Evolutionary conservation across 2,329 filamentous ascomycete genomes (phyloP).

Genomic region (Eurotiales sp.): DNA sequence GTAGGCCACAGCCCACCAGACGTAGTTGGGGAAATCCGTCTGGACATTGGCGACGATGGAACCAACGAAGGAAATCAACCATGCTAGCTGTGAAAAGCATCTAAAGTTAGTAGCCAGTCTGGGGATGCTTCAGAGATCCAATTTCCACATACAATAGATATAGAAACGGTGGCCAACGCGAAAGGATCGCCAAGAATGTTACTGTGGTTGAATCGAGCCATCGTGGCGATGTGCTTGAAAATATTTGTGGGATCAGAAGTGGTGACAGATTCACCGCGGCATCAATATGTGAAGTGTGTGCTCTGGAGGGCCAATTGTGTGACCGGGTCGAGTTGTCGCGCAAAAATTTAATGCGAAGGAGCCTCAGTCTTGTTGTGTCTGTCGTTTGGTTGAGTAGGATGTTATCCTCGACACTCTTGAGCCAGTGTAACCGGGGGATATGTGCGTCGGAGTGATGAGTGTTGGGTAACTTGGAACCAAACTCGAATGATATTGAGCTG

Average conservation of each 20-base stretch:
- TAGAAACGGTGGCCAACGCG: slow-evolving; percentile 88
- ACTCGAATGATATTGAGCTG: no score
- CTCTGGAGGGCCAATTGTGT: no score
- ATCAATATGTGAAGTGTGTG: background rate
- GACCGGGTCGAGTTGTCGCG: no score
- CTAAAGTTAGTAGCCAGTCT: slow-evolving; percentile 19
- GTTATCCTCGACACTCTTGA: no score
- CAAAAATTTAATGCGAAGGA: no score
- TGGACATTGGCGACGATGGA: slow-evolving; percentile 68
- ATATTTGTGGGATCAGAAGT: slow-evolving; percentile 4
- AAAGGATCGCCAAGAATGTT: slow-evolving; percentile 97
- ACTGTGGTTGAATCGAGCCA: slow-evolving; percentile 66
- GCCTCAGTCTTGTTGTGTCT: no score
- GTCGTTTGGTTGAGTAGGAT: no score
- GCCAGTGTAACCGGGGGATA: no score
- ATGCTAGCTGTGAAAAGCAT: slow-evolving; percentile 72
- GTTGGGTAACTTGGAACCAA: background rate
- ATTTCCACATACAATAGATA: slow-evolving; percentile 71
- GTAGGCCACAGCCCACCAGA: slow-evolving; percentile 89
- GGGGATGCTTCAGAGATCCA: background rate
- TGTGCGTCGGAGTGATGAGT: slow-evolving; percentile 2
- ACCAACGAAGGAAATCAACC: slow-evolving; percentile 86
- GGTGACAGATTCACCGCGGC: background rate
- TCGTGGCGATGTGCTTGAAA: slow-evolving; percentile 19
- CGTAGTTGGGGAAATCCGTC: slow-evolving; percentile 70